A percentile compares a stretch with the other conserved stretches of the same genome.
phyloP scores from a whole-genome alignment of 2,329 filamentous ascomycete species.

The Colletotrichum horii region DNA sequence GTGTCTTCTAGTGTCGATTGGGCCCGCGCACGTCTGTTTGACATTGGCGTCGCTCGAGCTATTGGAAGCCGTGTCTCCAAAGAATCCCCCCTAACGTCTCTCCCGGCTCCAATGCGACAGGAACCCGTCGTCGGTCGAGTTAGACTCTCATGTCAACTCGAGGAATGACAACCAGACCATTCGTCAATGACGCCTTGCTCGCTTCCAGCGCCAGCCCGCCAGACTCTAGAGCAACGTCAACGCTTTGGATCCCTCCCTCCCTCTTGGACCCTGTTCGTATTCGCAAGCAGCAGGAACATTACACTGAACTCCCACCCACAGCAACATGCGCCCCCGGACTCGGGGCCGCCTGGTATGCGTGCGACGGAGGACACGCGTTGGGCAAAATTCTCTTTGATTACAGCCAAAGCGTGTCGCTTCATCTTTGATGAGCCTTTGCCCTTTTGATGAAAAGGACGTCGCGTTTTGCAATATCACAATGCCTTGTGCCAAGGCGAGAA shows the following conservation, averaged over 20 bases:
- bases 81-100: not conserved
- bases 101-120: not conserved
- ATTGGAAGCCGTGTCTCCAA: constrained; percentile 1
- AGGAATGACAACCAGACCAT: not conserved
- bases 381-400: not conserved
- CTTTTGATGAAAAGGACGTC: not conserved
- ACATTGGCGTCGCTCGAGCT: constrained; percentile 10
- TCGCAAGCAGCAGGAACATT: not conserved
- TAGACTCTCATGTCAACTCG: not conserved
- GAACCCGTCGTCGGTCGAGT: not conserved
- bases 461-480: not conserved
- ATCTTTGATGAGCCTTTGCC: not conserved
- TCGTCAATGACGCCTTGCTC: not conserved
- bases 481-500: not conserved
- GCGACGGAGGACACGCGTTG: not conserved
- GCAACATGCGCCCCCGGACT: not conserved
- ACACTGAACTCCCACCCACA: not conserved
- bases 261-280: not conserved
- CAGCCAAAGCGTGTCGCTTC: not conserved
- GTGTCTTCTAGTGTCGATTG: not conserved
- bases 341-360: not conserved
- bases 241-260: not conserved
- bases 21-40: constrained; percentile 14
- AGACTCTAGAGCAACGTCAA: not conserved
- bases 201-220: not conserved